phyloP scores from a whole-genome alignment of 2,329 filamentous ascomycete genomes.

The Paecilomyces variotii region DNA sequence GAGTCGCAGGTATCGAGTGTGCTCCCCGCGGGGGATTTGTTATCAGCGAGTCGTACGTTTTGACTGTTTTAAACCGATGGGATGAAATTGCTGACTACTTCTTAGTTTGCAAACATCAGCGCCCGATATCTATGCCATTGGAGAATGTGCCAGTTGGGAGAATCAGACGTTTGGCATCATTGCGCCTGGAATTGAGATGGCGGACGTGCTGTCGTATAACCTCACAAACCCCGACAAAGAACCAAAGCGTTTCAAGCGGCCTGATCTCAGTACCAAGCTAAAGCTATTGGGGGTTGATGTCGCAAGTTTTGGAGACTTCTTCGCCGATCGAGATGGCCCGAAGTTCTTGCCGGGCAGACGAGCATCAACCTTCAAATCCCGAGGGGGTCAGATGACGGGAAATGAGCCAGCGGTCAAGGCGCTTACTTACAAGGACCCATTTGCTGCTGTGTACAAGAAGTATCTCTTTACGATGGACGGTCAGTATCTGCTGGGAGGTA shows the following conservation, averaged over 20 bases:
- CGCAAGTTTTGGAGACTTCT: conserved; percentile 89
- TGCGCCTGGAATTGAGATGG: conserved; percentile 85
- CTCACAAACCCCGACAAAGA: conserved; percentile 70
- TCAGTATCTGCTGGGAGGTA: conserved; percentile 84
- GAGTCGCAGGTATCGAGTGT: conserved; percentile 61
- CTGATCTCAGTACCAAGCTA: conserved; percentile 83
- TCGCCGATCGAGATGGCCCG: conserved; percentile 77
- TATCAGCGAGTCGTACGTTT: conserved; percentile 35
- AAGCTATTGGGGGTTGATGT: conserved; percentile 87
- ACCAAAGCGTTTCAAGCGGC: conserved; percentile 64
- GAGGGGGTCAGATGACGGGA: conserved; percentile 27
- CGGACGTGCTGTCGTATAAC: conserved; percentile 84
- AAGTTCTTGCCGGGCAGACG: conserved; percentile 59
- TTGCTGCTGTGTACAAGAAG: conserved; percentile 84
- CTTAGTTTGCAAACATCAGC: conserved; percentile 57
- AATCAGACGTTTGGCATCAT: conserved; percentile 83
- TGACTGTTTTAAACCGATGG: no score
- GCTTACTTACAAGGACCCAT: conserved; percentile 81
- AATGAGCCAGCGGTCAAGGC: conserved; percentile 62
- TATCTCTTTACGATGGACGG: conserved; percentile 85
- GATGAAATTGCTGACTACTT: not conserved
- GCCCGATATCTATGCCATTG: conserved; percentile 73
- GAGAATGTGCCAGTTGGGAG: conserved; percentile 86
- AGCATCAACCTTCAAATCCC: conserved; percentile 18
- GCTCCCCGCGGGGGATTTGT: conserved; percentile 65